phyloP scores from a whole-genome alignment of 108 stramenopile species.

The Stephanodiscus triporus region DNA sequence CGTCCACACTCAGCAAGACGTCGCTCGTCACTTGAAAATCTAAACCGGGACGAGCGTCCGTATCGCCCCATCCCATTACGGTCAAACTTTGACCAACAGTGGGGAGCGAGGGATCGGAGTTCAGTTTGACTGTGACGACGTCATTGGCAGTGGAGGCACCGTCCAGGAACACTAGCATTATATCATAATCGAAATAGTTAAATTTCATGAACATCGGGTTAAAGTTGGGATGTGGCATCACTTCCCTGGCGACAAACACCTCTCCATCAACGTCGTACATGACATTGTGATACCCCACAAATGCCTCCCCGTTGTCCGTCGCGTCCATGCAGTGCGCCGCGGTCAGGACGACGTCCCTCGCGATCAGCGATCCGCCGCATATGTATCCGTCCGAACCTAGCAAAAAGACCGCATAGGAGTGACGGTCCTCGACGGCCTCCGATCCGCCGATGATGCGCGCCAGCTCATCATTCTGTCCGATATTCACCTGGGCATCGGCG shows the following conservation, averaged over 20 bases:
- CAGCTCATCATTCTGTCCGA: neutral
- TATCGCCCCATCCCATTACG: constrained; percentile 60
- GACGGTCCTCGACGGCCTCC: constrained; percentile 21
- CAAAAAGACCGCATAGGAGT: constrained; percentile 27
- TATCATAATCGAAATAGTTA: constrained; percentile 18
- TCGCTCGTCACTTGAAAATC: neutral
- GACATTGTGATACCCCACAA: neutral
- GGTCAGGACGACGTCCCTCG: constrained; percentile 3
- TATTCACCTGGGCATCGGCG: neutral
- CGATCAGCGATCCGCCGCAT: constrained; percentile 18
- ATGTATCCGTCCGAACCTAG: constrained; percentile 14
- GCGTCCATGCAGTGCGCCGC: constrained; percentile 9
- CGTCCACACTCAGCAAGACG: constrained; percentile 22
- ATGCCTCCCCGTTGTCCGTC: neutral
- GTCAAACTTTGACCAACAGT: constrained; percentile 36
- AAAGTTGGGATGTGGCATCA: constrained; percentile 6
- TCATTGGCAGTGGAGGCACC: neutral
- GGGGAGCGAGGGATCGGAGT: constrained; percentile 40
- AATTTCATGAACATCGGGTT: neutral
- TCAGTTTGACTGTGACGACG: constrained; percentile 26
- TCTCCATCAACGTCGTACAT: neutral
- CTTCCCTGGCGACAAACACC: neutral
- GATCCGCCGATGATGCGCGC: constrained; percentile 41
- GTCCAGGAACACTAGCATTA: constrained; percentile 24
- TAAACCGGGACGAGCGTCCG: neutral